Base-by-base conservation (phyloP, 1,139 yeast genomes). In the Magnusiomyces ingens region DNA sequence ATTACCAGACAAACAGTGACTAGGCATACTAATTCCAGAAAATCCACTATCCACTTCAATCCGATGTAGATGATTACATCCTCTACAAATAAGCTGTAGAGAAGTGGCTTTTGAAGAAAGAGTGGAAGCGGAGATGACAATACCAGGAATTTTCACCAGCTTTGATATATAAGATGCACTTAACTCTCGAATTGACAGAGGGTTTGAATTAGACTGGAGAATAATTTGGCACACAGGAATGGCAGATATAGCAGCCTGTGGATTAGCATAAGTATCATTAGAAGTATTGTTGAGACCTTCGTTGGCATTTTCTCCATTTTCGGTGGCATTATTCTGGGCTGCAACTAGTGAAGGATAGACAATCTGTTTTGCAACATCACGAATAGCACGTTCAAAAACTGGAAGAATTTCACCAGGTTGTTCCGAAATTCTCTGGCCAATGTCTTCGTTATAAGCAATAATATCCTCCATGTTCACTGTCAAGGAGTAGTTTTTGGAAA, bases 321-420 rank as follows among this genome's bases (percentile, higher is more conserved):
- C 77, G 17, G 19, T n/a, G 3, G 45, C 32, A 3, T 26, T 82
- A 38, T 77, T 82, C 52, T 75, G 74, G 4, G 35, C 48, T 6
- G 48, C 48, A 45, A 22, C 41, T 11, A 45, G 17, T 52, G 82
- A 73, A 57, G 84, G 72, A 68, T 77, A 80, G 13, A 86, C 84
- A 57, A 90, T 84, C 64, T 94, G 75, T 63, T 84, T 84, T 4
- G 98, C 98, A 43, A 90, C 91, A 58, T 87, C 95, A 8, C 95
- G 85, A 56, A 90, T 89, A 49, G 98, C 97, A 50, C 71, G 77
- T 68, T 94, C 99, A 64, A 94, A 91, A 54, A 90, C 71, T 1
- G 97, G 96, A 42, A 93, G 81, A 77, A 88, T 81, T 53, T 89
- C 97, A 1, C 85, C 76, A 0, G 99, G 99, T 63, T 88, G 94